These are phyloP conservation scores for Urtica urens DNA, from an alignment of 306 rosid species.

Conservation along the genomic window DNA sequence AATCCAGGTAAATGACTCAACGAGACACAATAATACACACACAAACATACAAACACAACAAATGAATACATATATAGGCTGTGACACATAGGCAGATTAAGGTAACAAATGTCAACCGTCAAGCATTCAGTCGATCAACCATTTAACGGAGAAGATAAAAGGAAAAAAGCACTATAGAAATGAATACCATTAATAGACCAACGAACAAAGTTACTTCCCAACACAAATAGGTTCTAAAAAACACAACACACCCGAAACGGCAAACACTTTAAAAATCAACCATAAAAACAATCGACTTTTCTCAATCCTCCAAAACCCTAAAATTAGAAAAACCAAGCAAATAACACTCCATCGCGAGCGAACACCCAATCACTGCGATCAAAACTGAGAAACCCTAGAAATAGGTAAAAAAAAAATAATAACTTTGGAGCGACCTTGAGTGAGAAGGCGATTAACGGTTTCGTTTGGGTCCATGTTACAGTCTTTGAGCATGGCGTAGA, in stretches of 20 bases:
- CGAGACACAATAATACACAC: background rate
- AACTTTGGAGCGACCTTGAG: conserved; percentile 48
- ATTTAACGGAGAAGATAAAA: background rate
- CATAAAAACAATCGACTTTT: conserved; percentile 4
- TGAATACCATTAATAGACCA: background rate
- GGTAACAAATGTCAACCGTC: background rate
- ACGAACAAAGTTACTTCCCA: background rate
- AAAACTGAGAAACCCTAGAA: background rate
- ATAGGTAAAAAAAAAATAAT: background rate
- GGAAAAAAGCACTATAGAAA: background rate
- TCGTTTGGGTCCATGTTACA: conserved; percentile 99
- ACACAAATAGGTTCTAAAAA: background rate
- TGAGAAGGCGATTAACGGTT: conserved; percentile 94
- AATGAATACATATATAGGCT: background rate
- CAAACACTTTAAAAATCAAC: background rate
- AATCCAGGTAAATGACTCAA: background rate
- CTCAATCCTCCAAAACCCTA: conserved; percentile 5
- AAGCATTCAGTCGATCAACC: background rate
- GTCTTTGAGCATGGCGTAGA: conserved; percentile 83
- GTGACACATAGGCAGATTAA: background rate
- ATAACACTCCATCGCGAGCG: background rate
- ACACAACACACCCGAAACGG: background rate
- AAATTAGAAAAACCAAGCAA: background rate
- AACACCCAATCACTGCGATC: background rate
- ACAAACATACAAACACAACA: background rate